A percentile compares a stretch with the other conserved stretches of the same genome.
Evolutionary conservation across 2,329 filamentous ascomycete species (phyloP).

Genomic region (Pestalotiopsis sp.): DNA sequence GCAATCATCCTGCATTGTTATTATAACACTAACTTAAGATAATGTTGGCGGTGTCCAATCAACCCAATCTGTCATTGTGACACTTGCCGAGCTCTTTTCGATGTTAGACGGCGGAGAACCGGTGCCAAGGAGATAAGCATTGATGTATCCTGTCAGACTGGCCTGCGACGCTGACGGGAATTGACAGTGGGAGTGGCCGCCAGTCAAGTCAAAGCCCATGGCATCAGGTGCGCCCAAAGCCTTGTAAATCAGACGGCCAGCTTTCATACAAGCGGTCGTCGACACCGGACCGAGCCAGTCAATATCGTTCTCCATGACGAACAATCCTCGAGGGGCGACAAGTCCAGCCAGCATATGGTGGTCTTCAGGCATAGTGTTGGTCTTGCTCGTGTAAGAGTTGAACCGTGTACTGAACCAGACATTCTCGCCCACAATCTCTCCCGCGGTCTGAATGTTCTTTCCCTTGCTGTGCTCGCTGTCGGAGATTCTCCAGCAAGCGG

Average conservation of each 20-base stretch:
- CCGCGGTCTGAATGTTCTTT: constrained; percentile 62
- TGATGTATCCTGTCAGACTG: constrained; percentile 57
- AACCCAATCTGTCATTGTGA: constrained; percentile 41
- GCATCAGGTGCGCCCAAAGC: constrained; percentile 53
- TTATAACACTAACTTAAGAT: constrained; percentile 21
- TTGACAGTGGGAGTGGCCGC: constrained; percentile 56
- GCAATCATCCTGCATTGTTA: no score
- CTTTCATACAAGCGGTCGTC: constrained; percentile 61
- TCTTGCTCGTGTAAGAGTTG: constrained; percentile 50
- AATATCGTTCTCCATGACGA: constrained; percentile 59
- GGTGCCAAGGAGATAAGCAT: constrained; percentile 51
- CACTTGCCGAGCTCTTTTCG: constrained; percentile 40
- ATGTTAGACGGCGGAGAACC: constrained; percentile 34
- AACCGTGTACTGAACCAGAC: constrained; percentile 64
- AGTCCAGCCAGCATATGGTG: constrained; percentile 61
- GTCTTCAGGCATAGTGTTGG: constrained; percentile 53
- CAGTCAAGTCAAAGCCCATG: constrained; percentile 60
- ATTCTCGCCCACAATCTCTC: constrained; percentile 62
- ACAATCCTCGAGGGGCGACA: constrained; percentile 56
- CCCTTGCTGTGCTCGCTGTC: constrained; percentile 52
- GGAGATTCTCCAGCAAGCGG: constrained; percentile 63
- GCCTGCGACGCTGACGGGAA: constrained; percentile 55
- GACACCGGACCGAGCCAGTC: constrained; percentile 62
- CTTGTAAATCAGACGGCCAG: constrained; percentile 55
- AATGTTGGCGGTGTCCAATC: constrained; percentile 43